Evolutionary conservation across 257 asterid genomes (phyloP).

Genomic region (Nicotiana attenuata): DNA sequence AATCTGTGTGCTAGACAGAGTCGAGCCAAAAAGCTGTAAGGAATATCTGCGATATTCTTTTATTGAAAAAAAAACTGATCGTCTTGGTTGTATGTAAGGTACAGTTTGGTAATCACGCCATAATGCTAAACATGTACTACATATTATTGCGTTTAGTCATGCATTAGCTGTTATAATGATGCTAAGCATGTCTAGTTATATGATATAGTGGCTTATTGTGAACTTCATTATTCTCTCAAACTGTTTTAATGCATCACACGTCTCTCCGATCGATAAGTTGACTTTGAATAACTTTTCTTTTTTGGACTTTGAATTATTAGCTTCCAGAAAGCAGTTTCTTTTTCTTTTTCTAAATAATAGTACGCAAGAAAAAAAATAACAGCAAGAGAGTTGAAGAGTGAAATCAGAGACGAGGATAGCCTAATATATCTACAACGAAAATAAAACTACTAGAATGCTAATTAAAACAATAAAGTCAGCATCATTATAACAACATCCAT

Average conservation of each 20-base stretch:
- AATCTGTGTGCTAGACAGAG: too few species aligned
- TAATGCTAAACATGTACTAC: not conserved
- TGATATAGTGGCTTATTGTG: not conserved
- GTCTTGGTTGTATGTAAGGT: not conserved
- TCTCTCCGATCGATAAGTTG: not conserved
- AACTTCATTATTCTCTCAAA: not conserved
- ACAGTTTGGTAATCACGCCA: not conserved
- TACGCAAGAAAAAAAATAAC: too few species aligned
- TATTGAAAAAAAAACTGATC: not conserved
- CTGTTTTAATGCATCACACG: constrained; percentile 1
- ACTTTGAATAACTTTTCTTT: not conserved
- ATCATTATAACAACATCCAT: too few species aligned
- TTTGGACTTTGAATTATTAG: not conserved
- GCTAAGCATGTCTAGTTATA: not conserved
- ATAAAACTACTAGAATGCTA: not conserved
- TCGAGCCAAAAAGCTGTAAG: too few species aligned
- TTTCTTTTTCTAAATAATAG: too few species aligned
- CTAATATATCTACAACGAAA: not conserved
- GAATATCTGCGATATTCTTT: too few species aligned
- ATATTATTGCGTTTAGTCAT: not conserved
- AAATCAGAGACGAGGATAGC: not conserved
- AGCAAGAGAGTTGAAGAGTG: too few species aligned
- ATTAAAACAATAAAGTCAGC: too few species aligned
- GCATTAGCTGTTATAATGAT: not conserved
- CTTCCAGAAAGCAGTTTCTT: too few species aligned